Evolutionary conservation across 306 rosid species (phyloP).

Genomic region (Prunus dulcis): DNA sequence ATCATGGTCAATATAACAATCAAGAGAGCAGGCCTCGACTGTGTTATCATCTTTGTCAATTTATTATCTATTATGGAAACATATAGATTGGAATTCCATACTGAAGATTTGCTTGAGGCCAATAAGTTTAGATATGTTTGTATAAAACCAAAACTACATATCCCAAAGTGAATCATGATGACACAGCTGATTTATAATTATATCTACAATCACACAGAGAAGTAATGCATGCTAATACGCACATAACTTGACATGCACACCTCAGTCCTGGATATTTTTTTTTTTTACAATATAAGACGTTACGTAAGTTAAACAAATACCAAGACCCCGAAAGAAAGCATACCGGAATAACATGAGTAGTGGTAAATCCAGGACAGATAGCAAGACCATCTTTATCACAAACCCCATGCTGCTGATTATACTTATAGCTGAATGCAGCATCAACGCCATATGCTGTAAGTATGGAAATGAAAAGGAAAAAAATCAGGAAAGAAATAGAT

Average conservation of each 20-base stretch:
- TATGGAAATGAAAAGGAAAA: conserved; percentile 23
- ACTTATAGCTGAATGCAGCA: conserved; percentile 90
- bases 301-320: conserved; percentile 6
- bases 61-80: background rate
- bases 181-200: background rate
- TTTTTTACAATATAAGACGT: background rate
- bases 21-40: background rate
- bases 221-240: background rate
- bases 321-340: conserved; percentile 26
- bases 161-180: background rate
- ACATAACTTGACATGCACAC: background rate
- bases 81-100: background rate
- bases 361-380: conserved; percentile 85
- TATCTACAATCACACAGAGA: background rate
- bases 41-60: background rate
- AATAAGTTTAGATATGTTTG: background rate
- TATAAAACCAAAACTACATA: background rate
- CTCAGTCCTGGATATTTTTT: background rate
- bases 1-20: background rate
- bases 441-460: conserved; percentile 91
- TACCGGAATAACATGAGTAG: conserved; percentile 96
- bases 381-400: conserved; percentile 91
- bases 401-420: conserved; percentile 75
- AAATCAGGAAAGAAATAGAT: background rate
- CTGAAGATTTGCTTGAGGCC: background rate